Base-by-base conservation (phyloP, 257 asterid species). In the Prunella vulgaris region DNA sequence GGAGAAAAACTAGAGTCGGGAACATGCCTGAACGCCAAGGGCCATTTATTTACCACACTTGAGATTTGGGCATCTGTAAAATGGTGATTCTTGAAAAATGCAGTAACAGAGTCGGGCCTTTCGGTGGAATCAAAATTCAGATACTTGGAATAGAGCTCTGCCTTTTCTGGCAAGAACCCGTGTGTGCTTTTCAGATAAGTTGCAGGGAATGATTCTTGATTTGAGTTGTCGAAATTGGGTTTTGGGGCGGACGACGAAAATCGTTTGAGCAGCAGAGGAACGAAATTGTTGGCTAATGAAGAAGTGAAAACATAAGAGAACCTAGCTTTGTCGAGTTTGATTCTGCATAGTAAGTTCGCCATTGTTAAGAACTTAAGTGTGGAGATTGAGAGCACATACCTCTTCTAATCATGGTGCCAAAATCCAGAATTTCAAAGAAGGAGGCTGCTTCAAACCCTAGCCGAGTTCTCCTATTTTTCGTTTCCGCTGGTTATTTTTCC, bases 11-110 rank as follows among this genome's bases (percentile, higher is more conserved):
- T 66, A 18, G 49, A 40, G 3, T 56, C 27, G 17, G 76, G 76
- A 8, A 62, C 20, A 13, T 48, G 28, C 20, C 10, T 8, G 5
- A 73, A 14, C 7, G 74, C 30, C 9, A 4, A 0, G 4, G 82
- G 82, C 30, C 15, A 24, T 28, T 33, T 66, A 52, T 28, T 28
- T 3, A 71, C 53, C 15, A 71, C 3, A 5, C 2, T 10, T 1
- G 56, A 53, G 73, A 81, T 68, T 32, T 81, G 83, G 78, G 69
- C n/a, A 24, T 65, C 68, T 20, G 83, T 30, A 18, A 81, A 56
- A 18, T 79, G 69, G 24, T 71, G 75, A 8, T 51, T 20, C 38
- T 68, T 32, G 57, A 75, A 74, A 64, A 81, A 77, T 1, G 69
- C 51, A 10, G 69, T 1, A 5, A 77, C 72, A 7, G 74, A 57